phyloP scores from a whole-genome alignment of 1,284 basidiomycete species.

The Ceratobasidium sp. region DNA sequence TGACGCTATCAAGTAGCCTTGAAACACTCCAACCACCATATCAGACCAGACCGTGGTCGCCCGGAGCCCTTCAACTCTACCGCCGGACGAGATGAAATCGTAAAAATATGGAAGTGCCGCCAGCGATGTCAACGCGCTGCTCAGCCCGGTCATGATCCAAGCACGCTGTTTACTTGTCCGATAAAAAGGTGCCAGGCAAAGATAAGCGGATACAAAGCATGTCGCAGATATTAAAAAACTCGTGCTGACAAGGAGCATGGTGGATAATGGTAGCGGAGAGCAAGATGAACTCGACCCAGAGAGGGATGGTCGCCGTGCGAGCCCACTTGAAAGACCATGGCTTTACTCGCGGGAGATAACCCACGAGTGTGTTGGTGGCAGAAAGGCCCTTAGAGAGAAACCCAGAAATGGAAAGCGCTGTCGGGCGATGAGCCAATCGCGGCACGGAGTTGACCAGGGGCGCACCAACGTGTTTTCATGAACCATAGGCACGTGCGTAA shows the following conservation, averaged over 20 bases:
- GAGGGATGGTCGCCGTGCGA: too few relatives aligned
- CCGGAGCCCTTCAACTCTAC: conserved; percentile 48
- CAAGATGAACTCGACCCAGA: too few relatives aligned
- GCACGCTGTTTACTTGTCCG: conserved; percentile 55
- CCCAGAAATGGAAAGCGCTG: too few relatives aligned
- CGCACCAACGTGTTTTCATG: too few relatives aligned
- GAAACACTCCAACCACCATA: conserved; percentile 53
- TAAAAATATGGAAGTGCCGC: conserved; percentile 57
- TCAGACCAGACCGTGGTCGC: conserved; percentile 45
- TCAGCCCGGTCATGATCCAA: conserved; percentile 61
- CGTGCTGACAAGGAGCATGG: background rate
- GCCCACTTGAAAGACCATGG: too few relatives aligned
- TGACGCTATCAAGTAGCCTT: conserved; percentile 57
- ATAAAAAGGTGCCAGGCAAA: conserved; percentile 50
- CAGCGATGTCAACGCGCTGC: conserved; percentile 56
- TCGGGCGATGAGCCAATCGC: too few relatives aligned
- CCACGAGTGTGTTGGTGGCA: too few relatives aligned
- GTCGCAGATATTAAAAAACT: background rate
- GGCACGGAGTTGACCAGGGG: too few relatives aligned
- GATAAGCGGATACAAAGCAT: conserved; percentile 49
- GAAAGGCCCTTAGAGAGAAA: too few relatives aligned
- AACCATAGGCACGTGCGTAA: too few relatives aligned
- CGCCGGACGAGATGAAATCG: conserved; percentile 51
- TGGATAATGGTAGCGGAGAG: too few relatives aligned
- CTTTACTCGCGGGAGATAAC: too few relatives aligned